Conservation (phyloP, 495 filamentous ascomycete genomes). For the Venustampulla echinocandica region DNA sequence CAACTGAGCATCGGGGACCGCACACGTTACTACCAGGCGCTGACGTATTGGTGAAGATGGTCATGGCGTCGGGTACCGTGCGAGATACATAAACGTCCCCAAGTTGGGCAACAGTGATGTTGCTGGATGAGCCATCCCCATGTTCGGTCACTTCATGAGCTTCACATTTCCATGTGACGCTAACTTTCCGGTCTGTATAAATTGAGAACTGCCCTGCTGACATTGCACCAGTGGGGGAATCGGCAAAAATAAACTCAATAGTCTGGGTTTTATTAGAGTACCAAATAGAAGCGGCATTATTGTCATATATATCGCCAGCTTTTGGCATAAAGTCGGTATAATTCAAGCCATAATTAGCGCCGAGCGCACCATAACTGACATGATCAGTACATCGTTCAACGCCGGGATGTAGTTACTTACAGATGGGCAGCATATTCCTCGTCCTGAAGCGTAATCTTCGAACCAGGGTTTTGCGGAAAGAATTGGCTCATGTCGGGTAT, state of each 20-base stretch:
- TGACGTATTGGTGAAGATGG: constrained; percentile 9
- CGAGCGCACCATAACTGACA: constrained; percentile 12
- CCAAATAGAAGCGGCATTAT: background rate
- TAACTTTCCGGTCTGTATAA: constrained; percentile 11
- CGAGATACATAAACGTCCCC: constrained; percentile 5
- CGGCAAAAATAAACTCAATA: constrained; percentile 10
- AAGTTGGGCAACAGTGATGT: constrained; percentile 8
- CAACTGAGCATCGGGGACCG: constrained; percentile 10
- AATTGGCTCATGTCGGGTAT: constrained; percentile 17
- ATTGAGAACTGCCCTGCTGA: background rate
- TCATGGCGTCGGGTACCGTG: constrained; percentile 5
- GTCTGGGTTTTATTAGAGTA: background rate
- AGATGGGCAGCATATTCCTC: constrained; percentile 15
- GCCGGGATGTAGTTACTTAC: constrained; percentile 4
- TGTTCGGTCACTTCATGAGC: constrained; percentile 8
- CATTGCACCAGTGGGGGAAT: constrained; percentile 1
- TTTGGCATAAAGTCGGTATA: constrained; percentile 3
- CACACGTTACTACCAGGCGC: constrained; percentile 2
- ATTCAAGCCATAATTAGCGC: constrained; percentile 2
- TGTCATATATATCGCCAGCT: constrained; percentile 5
- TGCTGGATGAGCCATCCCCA: constrained; percentile 3
- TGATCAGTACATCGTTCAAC: background rate
- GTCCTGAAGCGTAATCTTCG: constrained; percentile 1
- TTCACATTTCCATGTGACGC: constrained; percentile 10
- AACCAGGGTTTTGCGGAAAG: constrained; percentile 4